Percentiles rank a stretch among this genome's conserved stretches.
phyloP scores from a whole-genome alignment of 2,329 filamentous ascomycete genomes.

The Hysterium pulicare region DNA sequence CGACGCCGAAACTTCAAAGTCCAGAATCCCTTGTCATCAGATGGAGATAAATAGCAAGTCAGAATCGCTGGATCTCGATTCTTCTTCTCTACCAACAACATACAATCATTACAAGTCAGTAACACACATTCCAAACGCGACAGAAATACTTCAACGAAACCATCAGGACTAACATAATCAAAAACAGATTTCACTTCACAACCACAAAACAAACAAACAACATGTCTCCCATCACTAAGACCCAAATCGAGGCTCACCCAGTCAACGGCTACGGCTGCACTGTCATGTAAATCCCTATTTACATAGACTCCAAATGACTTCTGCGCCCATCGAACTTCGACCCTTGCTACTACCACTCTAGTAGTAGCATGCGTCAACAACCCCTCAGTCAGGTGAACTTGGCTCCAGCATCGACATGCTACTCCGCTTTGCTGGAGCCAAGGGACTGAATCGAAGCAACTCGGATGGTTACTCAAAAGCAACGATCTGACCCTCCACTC shows the following conservation, averaged over 20 bases:
- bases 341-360: too few species aligned
- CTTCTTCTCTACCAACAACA: neutral
- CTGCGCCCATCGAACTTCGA: neutral
- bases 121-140: neutral
- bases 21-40: neutral
- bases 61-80: neutral
- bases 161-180: too few species aligned
- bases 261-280: conserved; percentile 2
- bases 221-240: conserved; percentile 1
- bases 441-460: too few species aligned
- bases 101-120: conserved; percentile 3
- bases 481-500: too few species aligned
- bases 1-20: neutral
- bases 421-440: too few species aligned
- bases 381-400: conserved; percentile 1
- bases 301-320: neutral
- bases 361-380: too few species aligned
- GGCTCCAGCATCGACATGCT: neutral
- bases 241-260: conserved; percentile 2
- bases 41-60: neutral
- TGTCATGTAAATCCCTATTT: conserved; percentile 2
- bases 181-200: neutral
- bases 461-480: too few species aligned
- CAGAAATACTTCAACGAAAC: neutral
- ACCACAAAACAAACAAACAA: neutral